These are phyloP conservation scores for Yarrowia hollandica DNA, from an alignment of 805 yeast species.

Conservation along the genomic window DNA sequence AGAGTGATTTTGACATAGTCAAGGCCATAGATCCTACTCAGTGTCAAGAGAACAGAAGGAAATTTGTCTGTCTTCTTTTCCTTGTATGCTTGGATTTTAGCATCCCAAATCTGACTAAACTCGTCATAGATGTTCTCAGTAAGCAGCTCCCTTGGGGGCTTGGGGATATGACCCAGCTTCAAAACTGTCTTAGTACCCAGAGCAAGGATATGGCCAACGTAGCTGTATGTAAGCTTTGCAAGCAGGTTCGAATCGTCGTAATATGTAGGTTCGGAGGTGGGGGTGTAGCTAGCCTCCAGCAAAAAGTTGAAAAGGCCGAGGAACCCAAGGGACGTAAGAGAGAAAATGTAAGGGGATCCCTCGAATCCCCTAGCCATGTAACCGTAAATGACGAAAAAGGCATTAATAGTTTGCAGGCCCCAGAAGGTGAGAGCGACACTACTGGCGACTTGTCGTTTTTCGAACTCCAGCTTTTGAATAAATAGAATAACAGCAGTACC, in stretches of 20 bases:
- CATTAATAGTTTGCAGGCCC: conserved; percentile 31
- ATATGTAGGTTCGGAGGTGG: conserved; percentile 1
- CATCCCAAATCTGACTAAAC: conserved; percentile 40
- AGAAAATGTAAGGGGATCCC: neutral
- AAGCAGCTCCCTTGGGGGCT: conserved; percentile 37
- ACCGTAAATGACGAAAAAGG: conserved; percentile 31
- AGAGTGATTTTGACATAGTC: conserved; percentile 47
- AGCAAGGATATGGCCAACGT: neutral
- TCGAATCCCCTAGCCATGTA: conserved; percentile 16
- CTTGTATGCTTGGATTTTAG: conserved; percentile 8
- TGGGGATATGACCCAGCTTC: conserved; percentile 6
- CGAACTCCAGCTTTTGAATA: conserved; percentile 20
- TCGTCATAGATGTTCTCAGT: conserved; percentile 40
- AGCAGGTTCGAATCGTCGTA: conserved; percentile 8
- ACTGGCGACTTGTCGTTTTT: conserved; percentile 31
- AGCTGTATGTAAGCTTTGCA: neutral
- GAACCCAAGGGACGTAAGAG: neutral
- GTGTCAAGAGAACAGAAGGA: conserved; percentile 31
- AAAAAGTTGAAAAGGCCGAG: conserved; percentile 16
- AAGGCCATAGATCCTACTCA: conserved; percentile 46
- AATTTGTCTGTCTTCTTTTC: conserved; percentile 4
- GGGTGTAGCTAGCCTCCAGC: conserved; percentile 39
- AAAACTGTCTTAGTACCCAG: neutral
- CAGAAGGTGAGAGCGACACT: conserved; percentile 34
- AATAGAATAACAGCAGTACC: conserved; percentile 11